Evolutionary conservation across 768 basidiomycete species (phyloP), one percentile per base, ranked within the genome.

Genomic region (Termitomyces sp.): DNA sequence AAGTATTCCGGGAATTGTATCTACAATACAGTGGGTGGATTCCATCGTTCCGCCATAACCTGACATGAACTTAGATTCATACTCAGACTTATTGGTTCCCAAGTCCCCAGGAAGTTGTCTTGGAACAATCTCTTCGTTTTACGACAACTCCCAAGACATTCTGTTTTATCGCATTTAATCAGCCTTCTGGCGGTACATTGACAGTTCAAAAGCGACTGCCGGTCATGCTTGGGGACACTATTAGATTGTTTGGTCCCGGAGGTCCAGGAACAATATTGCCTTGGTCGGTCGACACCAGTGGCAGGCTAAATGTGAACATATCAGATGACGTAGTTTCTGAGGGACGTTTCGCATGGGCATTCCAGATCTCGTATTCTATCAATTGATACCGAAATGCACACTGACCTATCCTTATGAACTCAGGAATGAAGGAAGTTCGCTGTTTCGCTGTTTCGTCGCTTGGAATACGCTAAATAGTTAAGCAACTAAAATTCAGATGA

Each of bases 131-230:
- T 64, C 49, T 74, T 38, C 69, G 79, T 9, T 84, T 84, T 67
- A 71, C 77, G 19, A 79, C 75, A 3, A 83, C 79, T 0, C 69
- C 76, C 5, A 73, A 62, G n/a, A 73, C 78, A 0, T 82, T 84
- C 59, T 84, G 79, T 59, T 70, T 83, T 58, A 64, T 81, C 40
- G 69, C 76, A 0, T 75, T 83, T 50, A 57, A 67, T 37, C 64
- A 64, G 6, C 80, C 80, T 0, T 56, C 55, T 1, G 37, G 65
- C 0, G 72, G 74, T 0, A 50, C 64, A 1, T 50, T 82, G 2
- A 62, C 68, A 2, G 64, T 83, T 1, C 71, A 71, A 81, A 72
- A 70, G 38, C 68, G 69, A 19, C 61, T 81, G 12, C 81, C 82
- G 1, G 55, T 83, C 17, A 60, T 76, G 4, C 53, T 63, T 1